Evolutionary conservation across 192 early-diverging fungal genomes (phyloP).

Genomic region (Spizellomyces punctatus): DNA sequence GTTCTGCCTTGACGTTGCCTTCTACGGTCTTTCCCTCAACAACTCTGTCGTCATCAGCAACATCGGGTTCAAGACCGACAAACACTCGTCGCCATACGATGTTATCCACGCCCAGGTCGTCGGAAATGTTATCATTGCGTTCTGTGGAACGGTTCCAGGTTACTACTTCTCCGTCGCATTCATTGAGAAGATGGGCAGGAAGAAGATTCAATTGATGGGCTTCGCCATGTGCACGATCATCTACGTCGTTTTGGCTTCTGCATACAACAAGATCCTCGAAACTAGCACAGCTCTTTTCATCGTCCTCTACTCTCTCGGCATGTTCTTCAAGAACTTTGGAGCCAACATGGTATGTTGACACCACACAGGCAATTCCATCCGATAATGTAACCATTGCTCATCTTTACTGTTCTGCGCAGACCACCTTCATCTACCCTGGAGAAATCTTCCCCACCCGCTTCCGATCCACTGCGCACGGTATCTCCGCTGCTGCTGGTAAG

Average conservation of each 20-base stretch:
- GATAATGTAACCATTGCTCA: too few relatives aligned
- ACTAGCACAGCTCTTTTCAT: slow-evolving; percentile 41
- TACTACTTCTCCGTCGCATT: slow-evolving; percentile 93
- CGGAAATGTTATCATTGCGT: slow-evolving; percentile 91
- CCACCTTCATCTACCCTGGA: slow-evolving; percentile 79
- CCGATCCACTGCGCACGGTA: slow-evolving; percentile 77
- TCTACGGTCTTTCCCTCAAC: slow-evolving; percentile 49
- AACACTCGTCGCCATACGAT: slow-evolving; percentile 16
- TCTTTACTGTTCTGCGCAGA: slow-evolving; percentile 34
- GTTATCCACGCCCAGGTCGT: slow-evolving; percentile 51
- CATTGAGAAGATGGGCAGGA: slow-evolving; percentile 88
- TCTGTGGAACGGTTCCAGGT: slow-evolving; percentile 72
- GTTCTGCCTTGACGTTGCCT: slow-evolving; percentile 56
- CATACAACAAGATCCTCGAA: slow-evolving; percentile 29
- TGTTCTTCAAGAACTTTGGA: slow-evolving; percentile 89
- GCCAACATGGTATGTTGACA: slow-evolving; percentile 62
- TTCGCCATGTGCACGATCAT: slow-evolving; percentile 77
- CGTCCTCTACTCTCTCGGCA: slow-evolving; percentile 46
- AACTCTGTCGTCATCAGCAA: slow-evolving; percentile 11
- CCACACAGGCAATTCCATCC: too few relatives aligned
- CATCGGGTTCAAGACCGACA: slow-evolving; percentile 24
- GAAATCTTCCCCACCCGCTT: slow-evolving; percentile 75
- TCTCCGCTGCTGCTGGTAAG: slow-evolving; percentile 78
- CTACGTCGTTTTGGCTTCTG: slow-evolving; percentile 56
- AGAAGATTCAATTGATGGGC: slow-evolving; percentile 90